Percentiles rank a stretch among this genome's conserved stretches.
These are phyloP conservation scores for Sphaceloma murrayae DNA, from an alignment of 2,329 filamentous ascomycete species.

Conservation along the genomic window DNA sequence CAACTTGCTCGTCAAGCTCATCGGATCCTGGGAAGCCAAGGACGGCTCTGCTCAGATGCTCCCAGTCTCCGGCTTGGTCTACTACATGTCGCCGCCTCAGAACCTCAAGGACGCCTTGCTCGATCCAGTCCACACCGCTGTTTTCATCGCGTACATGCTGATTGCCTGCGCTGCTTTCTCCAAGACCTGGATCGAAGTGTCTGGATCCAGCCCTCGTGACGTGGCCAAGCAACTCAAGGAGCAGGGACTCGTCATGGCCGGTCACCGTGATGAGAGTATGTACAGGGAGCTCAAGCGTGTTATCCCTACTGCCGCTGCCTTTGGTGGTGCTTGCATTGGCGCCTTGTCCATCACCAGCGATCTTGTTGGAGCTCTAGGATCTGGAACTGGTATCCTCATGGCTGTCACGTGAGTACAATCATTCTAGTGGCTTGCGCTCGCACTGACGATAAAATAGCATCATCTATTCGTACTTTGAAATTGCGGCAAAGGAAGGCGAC, in stretches of 20 bases:
- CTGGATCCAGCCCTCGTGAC: conserved; percentile 91
- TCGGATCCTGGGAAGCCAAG: conserved; percentile 96
- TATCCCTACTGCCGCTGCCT: conserved; percentile 94
- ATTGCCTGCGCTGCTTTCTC: conserved; percentile 96
- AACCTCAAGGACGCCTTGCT: conserved; percentile 96
- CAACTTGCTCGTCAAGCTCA: conserved; percentile 93
- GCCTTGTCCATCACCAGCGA: conserved; percentile 92
- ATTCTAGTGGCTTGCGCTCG: background rate
- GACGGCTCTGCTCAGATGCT: conserved; percentile 94
- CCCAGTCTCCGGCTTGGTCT: conserved; percentile 85
- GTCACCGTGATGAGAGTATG: conserved; percentile 99
- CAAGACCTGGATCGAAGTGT: conserved; percentile 99
- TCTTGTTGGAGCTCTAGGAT: conserved; percentile 89
- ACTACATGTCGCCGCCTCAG: conserved; percentile 93
- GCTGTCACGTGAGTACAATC: conserved; percentile 79
- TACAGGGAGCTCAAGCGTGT: conserved; percentile 99
- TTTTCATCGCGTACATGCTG: conserved; percentile 97
- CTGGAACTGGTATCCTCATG: conserved; percentile 93
- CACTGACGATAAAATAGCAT: conserved; percentile 52
- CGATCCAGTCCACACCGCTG: conserved; percentile 89
- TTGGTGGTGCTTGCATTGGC: conserved; percentile 98
- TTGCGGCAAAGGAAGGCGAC: conserved; percentile 96
- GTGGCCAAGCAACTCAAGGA: conserved; percentile 99
- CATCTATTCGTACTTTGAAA: conserved; percentile 99
- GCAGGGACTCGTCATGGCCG: conserved; percentile 97